Evolutionary conservation across 2,329 filamentous ascomycete species (phyloP).

Genomic region (Colletotrichum lindemuthianum): DNA sequence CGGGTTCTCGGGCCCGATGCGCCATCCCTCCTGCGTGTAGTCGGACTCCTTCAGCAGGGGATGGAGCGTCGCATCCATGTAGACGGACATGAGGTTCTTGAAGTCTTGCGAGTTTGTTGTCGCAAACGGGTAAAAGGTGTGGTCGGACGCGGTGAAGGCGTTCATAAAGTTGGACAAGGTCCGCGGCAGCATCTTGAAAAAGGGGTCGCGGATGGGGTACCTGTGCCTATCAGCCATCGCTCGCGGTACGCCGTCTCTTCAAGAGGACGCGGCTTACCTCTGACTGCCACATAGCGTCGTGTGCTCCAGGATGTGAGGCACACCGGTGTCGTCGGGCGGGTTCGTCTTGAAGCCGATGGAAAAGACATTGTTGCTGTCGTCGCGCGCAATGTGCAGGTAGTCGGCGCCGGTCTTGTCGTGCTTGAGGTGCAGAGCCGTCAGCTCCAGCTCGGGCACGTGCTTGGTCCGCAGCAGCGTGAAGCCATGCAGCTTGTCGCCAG

Average conservation of each 20-base stretch:
- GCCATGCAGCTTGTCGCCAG: conserved; percentile 89
- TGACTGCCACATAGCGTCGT: conserved; percentile 95
- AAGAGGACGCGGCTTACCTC: conserved; percentile 68
- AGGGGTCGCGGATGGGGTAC: conserved; percentile 97
- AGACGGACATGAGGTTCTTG: conserved; percentile 94
- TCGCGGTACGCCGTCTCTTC: not conserved
- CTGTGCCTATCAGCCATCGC: conserved; percentile 52
- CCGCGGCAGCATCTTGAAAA: conserved; percentile 99
- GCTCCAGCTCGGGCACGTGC: conserved; percentile 91
- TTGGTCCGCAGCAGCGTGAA: conserved; percentile 91
- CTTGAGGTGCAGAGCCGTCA: conserved; percentile 89
- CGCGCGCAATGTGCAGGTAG: conserved; percentile 92
- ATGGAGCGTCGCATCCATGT: conserved; percentile 92
- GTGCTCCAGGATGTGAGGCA: conserved; percentile 97
- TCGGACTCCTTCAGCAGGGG: conserved; percentile 90
- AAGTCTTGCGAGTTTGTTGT: conserved; percentile 97
- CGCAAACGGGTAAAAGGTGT: conserved; percentile 97
- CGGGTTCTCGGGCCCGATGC: conserved; percentile 91
- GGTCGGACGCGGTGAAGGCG: conserved; percentile 94
- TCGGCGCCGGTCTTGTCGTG: conserved; percentile 97
- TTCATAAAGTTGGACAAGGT: conserved; percentile 99
- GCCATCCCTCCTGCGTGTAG: conserved; percentile 97
- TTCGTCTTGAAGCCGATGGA: conserved; percentile 99
- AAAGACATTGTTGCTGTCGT: conserved; percentile 99
- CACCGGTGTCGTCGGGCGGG: conserved; percentile 92